phyloP scores from a whole-genome alignment of 805 yeast genomes.

The Candida maltosa region DNA sequence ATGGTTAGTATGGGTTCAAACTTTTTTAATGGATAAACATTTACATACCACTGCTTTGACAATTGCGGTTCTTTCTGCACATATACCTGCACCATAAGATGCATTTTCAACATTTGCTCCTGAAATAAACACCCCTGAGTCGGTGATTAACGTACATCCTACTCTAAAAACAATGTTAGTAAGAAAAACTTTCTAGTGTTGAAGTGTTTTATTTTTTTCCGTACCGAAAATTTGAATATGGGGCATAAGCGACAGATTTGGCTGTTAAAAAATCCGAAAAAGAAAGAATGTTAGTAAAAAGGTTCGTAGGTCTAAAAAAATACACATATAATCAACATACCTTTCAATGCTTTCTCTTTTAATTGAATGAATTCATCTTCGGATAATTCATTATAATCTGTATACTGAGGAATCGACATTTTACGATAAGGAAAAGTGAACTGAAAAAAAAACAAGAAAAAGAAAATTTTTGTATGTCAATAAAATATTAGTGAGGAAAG shows the following conservation, averaged over 20 bases:
- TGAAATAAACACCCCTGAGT: conserved; percentile 41
- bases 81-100: conserved; percentile 61
- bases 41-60: conserved; percentile 30
- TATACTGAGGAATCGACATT: conserved; percentile 2
- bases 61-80: conserved; percentile 40
- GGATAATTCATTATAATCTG: conserved; percentile 14
- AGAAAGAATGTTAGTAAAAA: conserved; percentile 15
- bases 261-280: conserved; percentile 34
- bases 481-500: too few relatives aligned
- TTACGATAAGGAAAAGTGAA: not conserved
- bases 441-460: not conserved
- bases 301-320: not conserved
- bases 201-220: conserved; percentile 15
- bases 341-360: conserved; percentile 8
- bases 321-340: conserved; percentile 6
- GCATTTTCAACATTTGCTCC: conserved; percentile 97
- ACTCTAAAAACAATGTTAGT: conserved; percentile 49
- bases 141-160: conserved; percentile 70
- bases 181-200: not conserved
- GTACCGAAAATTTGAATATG: conserved; percentile 65
- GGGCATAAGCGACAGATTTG: conserved; percentile 55
- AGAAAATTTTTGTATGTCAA: too few relatives aligned
- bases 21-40: not conserved
- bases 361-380: conserved; percentile 17
- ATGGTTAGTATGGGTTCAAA: conserved; percentile 11